A percentile compares a stretch with the other conserved stretches of the same genome.
Evolutionary conservation across 345 rosid genomes (phyloP).

Genomic region (Raphanus raphanistrum): DNA sequence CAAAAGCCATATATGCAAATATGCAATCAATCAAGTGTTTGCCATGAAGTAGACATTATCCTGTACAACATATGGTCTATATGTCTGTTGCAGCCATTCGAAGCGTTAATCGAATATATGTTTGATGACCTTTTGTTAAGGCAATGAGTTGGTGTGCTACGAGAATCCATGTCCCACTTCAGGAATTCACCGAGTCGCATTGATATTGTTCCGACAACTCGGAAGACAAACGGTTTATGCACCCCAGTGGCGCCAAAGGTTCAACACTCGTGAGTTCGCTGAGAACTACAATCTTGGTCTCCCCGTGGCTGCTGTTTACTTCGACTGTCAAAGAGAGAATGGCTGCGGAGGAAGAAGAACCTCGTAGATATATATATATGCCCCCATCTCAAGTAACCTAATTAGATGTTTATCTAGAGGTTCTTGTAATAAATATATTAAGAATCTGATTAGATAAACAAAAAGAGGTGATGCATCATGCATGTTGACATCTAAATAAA

Average conservation of each 20-base stretch:
- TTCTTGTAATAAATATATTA: neutral
- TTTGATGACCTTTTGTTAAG: constrained; percentile 34
- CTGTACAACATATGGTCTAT: neutral
- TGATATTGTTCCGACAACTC: constrained; percentile 69
- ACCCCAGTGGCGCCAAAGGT: constrained; percentile 93
- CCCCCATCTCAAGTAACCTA: neutral
- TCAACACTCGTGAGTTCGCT: constrained; percentile 77
- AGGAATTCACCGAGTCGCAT: constrained; percentile 76
- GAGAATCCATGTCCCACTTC: constrained; percentile 71
- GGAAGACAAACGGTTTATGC: constrained; percentile 83
- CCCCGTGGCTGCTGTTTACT: constrained; percentile 75
- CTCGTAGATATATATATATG: neutral
- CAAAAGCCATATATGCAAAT: neutral
- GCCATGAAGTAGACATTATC: neutral
- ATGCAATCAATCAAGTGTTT: neutral
- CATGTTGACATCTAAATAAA: neutral
- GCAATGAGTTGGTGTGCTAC: constrained; percentile 70
- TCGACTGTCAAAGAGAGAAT: constrained; percentile 79
- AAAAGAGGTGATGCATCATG: neutral
- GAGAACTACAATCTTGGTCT: constrained; percentile 78
- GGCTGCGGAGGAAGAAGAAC: constrained; percentile 68
- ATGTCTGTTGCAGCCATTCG: neutral
- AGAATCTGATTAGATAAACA: neutral
- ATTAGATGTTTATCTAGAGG: neutral
- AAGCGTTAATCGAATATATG: neutral